These are phyloP conservation scores for Pleurotus tuber-regium DNA, from an alignment of 768 basidiomycete genomes.

Conservation along the genomic window DNA sequence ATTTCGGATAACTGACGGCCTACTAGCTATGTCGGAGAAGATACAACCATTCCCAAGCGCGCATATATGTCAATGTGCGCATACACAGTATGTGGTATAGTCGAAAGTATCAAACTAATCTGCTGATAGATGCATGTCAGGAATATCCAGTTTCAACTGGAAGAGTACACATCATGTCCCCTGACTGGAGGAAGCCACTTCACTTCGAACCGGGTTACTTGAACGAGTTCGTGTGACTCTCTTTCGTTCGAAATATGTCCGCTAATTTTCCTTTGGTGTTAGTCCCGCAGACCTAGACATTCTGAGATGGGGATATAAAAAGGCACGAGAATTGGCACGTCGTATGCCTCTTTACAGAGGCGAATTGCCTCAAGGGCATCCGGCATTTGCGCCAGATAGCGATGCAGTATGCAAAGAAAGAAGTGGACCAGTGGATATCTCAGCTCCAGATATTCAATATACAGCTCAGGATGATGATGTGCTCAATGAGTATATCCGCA, in stretches of 20 bases:
- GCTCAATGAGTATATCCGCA: not conserved
- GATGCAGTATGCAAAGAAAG: not conserved
- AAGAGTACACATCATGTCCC: conserved; percentile 45
- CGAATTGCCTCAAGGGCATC: not conserved
- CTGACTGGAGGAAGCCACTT: conserved; percentile 37
- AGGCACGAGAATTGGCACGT: conserved; percentile 48
- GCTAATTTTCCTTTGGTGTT: not conserved
- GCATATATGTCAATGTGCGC: conserved; percentile 22
- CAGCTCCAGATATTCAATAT: conserved; percentile 6
- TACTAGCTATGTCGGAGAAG: not conserved
- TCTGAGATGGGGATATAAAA: conserved; percentile 55
- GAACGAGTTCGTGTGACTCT: conserved; percentile 31
- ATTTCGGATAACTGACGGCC: not conserved
- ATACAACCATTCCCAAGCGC: conserved; percentile 16
- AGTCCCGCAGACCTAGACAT: conserved; percentile 43
- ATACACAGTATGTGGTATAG: conserved; percentile 17
- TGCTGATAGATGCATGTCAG: conserved; percentile 17
- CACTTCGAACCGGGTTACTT: conserved; percentile 47
- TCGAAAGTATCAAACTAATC: not conserved
- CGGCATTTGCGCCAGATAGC: not conserved
- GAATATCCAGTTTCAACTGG: conserved; percentile 48
- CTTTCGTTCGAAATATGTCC: not conserved
- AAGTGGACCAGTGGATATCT: conserved; percentile 2
- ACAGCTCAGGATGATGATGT: conserved; percentile 4
- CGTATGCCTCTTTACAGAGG: conserved; percentile 30